phyloP scores from a whole-genome alignment of 345 rosid species.

The Eucalyptus globulus region DNA sequence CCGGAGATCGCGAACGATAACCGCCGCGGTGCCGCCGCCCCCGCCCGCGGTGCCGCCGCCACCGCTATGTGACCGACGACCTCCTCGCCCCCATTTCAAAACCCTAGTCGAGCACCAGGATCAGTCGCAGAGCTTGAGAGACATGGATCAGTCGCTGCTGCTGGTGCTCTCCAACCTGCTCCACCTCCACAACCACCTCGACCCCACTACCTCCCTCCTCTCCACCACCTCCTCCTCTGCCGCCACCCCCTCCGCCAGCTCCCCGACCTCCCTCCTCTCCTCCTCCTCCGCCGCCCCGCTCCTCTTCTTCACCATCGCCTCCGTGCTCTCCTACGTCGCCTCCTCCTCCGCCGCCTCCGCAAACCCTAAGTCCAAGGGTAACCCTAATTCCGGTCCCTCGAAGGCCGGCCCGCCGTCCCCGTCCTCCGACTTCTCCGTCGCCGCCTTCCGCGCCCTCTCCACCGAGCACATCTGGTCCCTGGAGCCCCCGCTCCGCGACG shows the following conservation, averaged over 20 bases:
- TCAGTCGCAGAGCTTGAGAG: neutral
- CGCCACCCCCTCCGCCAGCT: slow-evolving; percentile 23
- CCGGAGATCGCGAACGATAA: neutral
- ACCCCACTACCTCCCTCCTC: slow-evolving; percentile 58
- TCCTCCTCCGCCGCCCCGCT: slow-evolving; percentile 17
- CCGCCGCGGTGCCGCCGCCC: neutral
- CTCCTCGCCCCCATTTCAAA: neutral
- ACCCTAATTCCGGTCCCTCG: slow-evolving; percentile 4
- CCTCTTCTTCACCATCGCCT: slow-evolving; percentile 16
- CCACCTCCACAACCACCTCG: slow-evolving; percentile 82
- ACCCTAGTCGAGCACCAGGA: neutral
- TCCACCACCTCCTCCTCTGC: slow-evolving; percentile 34
- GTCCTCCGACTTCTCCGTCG: slow-evolving; percentile 54
- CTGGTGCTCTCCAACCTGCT: slow-evolving; percentile 84
- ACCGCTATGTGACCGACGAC: neutral
- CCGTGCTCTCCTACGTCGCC: slow-evolving; percentile 24
- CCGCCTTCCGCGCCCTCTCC: slow-evolving; percentile 87
- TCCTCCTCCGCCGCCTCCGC: slow-evolving; percentile 29
- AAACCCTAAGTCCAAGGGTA: neutral
- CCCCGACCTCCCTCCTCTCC: slow-evolving; percentile 32
- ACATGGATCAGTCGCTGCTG: slow-evolving; percentile 83
- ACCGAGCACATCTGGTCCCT: slow-evolving; percentile 84
- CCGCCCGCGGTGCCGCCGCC: neutral
- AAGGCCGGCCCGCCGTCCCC: slow-evolving; percentile 33
- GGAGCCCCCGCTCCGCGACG: slow-evolving; percentile 73